These are phyloP conservation scores for Pichia sporocuriosa DNA, from an alignment of 805 yeast species.

Conservation along the genomic window DNA sequence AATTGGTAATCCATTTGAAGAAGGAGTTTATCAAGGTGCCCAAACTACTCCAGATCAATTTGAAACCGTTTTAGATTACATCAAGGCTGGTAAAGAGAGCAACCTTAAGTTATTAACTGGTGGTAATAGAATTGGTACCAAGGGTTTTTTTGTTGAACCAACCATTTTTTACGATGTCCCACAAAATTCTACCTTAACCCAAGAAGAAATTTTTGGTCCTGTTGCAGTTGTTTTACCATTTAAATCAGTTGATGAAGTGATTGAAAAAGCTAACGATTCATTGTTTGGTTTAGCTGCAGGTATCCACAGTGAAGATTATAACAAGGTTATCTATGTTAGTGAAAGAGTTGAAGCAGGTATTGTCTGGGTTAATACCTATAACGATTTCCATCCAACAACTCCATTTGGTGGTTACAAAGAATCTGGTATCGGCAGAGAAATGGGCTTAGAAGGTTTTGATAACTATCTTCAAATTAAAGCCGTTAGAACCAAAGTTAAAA, in stretches of 20 bases:
- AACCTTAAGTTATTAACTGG: conserved; percentile 66
- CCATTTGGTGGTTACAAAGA: conserved; percentile 81
- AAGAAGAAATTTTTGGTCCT: conserved; percentile 77
- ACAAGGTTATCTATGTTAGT: conserved; percentile 57
- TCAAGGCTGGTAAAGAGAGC: conserved; percentile 58
- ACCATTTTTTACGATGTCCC: conserved; percentile 65
- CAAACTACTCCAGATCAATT: conserved; percentile 67
- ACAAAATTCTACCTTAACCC: conserved; percentile 55
- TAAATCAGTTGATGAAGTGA: conserved; percentile 59
- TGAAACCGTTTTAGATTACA: conserved; percentile 60
- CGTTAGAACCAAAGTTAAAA: conserved; percentile 43
- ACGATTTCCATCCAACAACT: conserved; percentile 65
- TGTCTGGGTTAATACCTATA: conserved; percentile 75
- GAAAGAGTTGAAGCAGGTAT: conserved; percentile 68
- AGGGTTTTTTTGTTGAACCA: conserved; percentile 70
- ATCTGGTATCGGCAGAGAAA: conserved; percentile 81
- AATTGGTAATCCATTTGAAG: conserved; percentile 73
- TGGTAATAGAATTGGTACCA: conserved; percentile 57
- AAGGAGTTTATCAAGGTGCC: conserved; percentile 66
- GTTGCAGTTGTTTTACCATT: conserved; percentile 67
- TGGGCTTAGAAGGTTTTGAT: conserved; percentile 74
- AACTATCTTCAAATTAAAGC: conserved; percentile 73
- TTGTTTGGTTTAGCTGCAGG: conserved; percentile 80
- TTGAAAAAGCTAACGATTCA: conserved; percentile 59
- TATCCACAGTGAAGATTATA: conserved; percentile 58